Conservation (phyloP, 768 basidiomycete species). For the Psilocybe cyanescens region DNA sequence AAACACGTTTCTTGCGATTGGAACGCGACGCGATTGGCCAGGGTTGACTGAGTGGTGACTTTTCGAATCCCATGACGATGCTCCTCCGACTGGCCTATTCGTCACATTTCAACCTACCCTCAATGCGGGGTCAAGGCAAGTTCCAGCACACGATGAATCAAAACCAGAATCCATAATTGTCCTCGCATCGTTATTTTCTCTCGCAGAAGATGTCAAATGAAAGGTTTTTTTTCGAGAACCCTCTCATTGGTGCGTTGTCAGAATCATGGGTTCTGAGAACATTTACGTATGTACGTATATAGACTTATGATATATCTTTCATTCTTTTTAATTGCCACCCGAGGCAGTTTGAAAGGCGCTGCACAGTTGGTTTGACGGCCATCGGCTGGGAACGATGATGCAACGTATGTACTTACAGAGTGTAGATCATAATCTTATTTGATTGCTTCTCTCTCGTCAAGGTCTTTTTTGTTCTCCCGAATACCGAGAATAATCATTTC, state of each 20-base stretch:
- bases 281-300: conserved; percentile 14
- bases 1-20: conserved; percentile 19
- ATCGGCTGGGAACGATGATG: neutral
- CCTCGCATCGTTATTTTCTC: conserved; percentile 6
- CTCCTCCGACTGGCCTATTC: neutral
- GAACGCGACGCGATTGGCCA: conserved; percentile 14
- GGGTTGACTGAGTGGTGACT: neutral
- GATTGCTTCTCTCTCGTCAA: conserved; percentile 1
- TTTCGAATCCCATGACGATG: conserved; percentile 3
- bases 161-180: neutral
- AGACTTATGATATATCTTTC: conserved; percentile 12
- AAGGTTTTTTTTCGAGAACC: conserved; percentile 4
- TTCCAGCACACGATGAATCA: neutral
- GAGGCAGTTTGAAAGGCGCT: conserved; percentile 14
- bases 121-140: neutral
- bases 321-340: conserved; percentile 11
- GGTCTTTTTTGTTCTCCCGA: neutral
- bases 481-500: conserved; percentile 6
- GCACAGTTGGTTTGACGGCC: neutral
- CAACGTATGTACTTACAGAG: neutral
- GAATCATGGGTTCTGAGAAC: conserved; percentile 10
- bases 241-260: conserved; percentile 10
- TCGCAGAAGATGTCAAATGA: conserved; percentile 14
- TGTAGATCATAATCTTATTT: conserved; percentile 14
- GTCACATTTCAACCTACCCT: neutral